Base-by-base conservation (phyloP, 257 asterid species). In the Ophiorrhiza pumila region DNA sequence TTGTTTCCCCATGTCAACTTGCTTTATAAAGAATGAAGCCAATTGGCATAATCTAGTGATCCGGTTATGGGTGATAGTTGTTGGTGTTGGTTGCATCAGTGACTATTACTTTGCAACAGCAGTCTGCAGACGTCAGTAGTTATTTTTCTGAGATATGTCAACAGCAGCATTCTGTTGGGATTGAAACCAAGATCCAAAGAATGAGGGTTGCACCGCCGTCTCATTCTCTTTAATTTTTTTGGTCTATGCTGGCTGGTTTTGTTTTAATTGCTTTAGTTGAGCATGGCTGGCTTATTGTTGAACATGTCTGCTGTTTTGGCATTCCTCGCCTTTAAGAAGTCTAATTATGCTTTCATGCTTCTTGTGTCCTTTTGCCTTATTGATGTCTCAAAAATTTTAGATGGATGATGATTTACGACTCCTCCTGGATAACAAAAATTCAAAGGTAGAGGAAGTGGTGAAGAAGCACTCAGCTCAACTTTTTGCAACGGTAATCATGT, bases 381-480 rank as follows among this genome's bases (percentile, higher is more conserved):
- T 74, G 8, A 20, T 13, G 45, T 27, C 14, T 52, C 7, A 47
- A 11, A 31, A 63, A 42, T 23, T 69, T 41, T 83, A 91, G 97
- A 73, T 80, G 56, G 86, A 86, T 78, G 85, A 82, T 25, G 93
- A 89, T 71, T 59, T 92, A 79, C 84, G 79, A 69, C 23, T 80
- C 43, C 83, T 92, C 49, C 76, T 90, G 58, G 87, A 85, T 74
- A 80, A 68, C 42, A 91, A 88, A 57, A 74, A 81, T 62, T 35
- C 88, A 41, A 82, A 61, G 79, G 97, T 92, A 42, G 88, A 89
- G 80, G 84, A 84, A 67, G 75, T 81, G 69, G 43, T 88, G 71
- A 76, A 74, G 79, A 76, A 65, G 74, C 83, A 89, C 68, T 66
- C 84, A 22, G 79, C 76, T 49, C 92, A 86, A 74, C 71, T 88